Evolutionary conservation across 228 moss, liverwort and hornwort genomes (phyloP).

Genomic region (Sphagnum fallax): DNA sequence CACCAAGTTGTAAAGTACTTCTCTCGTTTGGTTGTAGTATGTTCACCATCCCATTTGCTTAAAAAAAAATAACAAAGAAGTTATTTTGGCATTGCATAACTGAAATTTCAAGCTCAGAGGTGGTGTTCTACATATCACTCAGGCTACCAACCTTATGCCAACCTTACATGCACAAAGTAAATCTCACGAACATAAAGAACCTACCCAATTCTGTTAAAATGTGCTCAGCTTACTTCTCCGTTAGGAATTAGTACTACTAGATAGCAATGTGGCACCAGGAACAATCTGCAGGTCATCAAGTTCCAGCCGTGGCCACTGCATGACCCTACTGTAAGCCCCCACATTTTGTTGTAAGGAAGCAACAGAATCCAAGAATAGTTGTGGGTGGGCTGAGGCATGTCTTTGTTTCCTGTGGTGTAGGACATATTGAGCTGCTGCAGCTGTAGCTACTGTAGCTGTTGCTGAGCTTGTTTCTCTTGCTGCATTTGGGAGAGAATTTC

Average conservation of each 20-base stretch:
- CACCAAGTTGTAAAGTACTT: conserved; percentile 53
- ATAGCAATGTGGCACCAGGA: conserved; percentile 42
- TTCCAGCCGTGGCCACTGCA: conserved; percentile 32
- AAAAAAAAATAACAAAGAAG: too few species aligned
- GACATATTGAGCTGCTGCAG: conserved; percentile 28
- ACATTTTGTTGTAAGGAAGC: conserved; percentile 30
- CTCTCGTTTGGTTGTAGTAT: conserved; percentile 25
- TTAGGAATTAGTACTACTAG: conserved; percentile 55
- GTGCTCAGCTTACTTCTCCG: conserved; percentile 52
- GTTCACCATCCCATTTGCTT: neutral
- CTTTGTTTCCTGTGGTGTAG: conserved; percentile 36
- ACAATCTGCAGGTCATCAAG: conserved; percentile 50
- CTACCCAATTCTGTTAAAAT: conserved; percentile 49
- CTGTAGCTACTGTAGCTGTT: neutral
- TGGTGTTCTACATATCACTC: neutral
- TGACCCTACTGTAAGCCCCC: conserved; percentile 29
- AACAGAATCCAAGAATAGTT: conserved; percentile 25
- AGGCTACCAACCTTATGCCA: too few species aligned
- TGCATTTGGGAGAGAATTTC: conserved; percentile 80
- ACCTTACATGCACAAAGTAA: too few species aligned
- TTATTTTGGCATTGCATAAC: too few species aligned
- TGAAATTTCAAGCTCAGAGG: neutral
- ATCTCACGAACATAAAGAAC: neutral
- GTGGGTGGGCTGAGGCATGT: conserved; percentile 34
- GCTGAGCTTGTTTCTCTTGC: conserved; percentile 72